Evolutionary conservation across 208 protist genomes (phyloP), one percentile per base, ranked within the genome.

Genomic region (Trypanosoma brucei): DNA sequence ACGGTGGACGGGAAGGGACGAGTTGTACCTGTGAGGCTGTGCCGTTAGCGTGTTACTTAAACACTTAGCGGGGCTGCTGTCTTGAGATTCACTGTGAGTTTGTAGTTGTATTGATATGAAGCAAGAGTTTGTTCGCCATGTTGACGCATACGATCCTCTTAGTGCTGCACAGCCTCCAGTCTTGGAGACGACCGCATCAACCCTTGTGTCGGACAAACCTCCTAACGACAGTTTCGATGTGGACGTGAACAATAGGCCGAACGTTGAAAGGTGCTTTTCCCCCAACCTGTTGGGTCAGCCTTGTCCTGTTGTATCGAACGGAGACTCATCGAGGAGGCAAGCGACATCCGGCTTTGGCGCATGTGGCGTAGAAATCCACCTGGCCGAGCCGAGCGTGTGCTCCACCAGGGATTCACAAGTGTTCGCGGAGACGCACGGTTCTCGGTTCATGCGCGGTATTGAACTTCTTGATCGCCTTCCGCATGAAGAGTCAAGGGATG

Each of bases 381-480:
- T 22, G 22, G 22, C 22, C 22, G 22, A 22, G 22, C 22, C 22
- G 22, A 22, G 22, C 22, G 22, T 22, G 22, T 22, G 22, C 22
- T 22, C 22, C 22, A 22, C 22, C 22, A 22, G 22, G 22, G 22
- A 22, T 22, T 22, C 22, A 22, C 22, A 22, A 22, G 22, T 22
- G 44, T 48, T 48, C 14, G 14, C 44, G 44, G 44, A 8, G 9
- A 14, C 14, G 9, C 8, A 48, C 44, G 44, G 8, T 14, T 14
- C 40, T n/a, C 38, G 52, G 35, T 61, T 57, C 22, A 42, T 65
- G 59, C 37, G 38, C 13, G 51, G 49, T 49, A 46, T 65, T 50
- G 4, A 51, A 31, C 54, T 14, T 3, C 33, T 60, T 6, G 58
- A 63, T 11, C 3, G 22, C 1, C 2, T 2, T 2, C 9, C 11